These are phyloP conservation scores for Venturia effusa DNA, from an alignment of 2,329 filamentous ascomycete genomes.

Conservation along the genomic window DNA sequence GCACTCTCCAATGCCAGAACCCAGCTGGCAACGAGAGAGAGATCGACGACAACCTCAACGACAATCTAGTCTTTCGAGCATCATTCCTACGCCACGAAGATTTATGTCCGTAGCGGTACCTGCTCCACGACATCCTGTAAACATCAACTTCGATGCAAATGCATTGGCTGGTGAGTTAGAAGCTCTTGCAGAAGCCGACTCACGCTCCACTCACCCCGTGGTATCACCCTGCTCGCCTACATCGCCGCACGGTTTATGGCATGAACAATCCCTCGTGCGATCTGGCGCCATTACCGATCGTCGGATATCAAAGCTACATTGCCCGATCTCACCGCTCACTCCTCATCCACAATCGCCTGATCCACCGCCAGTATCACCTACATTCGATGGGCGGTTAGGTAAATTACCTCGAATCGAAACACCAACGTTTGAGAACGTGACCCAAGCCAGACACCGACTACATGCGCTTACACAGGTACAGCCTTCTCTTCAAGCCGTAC, in stretches of 20 bases:
- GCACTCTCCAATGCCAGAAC: not conserved
- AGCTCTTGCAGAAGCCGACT: not conserved
- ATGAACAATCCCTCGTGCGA: not conserved
- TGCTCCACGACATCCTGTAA: not conserved
- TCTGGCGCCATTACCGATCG: not conserved
- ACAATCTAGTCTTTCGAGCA: not conserved
- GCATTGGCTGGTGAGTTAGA: not conserved
- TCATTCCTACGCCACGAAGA: slow-evolving; percentile 8
- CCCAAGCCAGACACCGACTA: not conserved
- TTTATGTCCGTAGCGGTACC: not conserved
- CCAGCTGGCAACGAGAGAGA: not conserved
- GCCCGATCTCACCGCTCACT: not conserved
- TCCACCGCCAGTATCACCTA: not conserved
- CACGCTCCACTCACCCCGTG: not conserved
- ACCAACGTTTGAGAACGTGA: not conserved
- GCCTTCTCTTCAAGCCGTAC: not conserved
- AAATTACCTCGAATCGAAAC: slow-evolving; percentile 2
- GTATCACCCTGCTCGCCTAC: slow-evolving; percentile 7
- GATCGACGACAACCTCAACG: not conserved
- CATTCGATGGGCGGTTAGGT: not conserved
- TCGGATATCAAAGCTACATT: not conserved
- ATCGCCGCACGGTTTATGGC: not conserved
- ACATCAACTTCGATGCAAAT: not conserved
- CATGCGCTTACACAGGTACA: not conserved
- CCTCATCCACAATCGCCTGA: not conserved